A percentile compares a stretch with the other conserved stretches of the same genome.
Evolutionary conservation across 1,139 yeast genomes (phyloP).

Genomic region (Candida albicans): DNA sequence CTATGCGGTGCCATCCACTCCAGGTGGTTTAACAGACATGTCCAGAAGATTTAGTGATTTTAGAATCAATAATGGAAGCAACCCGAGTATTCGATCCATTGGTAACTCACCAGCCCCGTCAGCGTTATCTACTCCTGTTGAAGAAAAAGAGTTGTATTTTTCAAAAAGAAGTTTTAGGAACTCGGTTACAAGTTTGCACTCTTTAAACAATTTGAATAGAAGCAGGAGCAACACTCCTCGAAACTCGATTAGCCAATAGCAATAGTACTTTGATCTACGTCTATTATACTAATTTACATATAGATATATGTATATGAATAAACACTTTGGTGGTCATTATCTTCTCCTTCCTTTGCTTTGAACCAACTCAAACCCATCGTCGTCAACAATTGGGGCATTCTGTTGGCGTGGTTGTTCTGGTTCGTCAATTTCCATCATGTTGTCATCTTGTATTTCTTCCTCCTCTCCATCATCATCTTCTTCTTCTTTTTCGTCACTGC

Average conservation of each 20-base stretch:
- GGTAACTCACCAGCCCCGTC: conserved; percentile 26
- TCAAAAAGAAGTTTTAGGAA: conserved; percentile 22
- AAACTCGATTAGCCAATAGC: conserved; percentile 35
- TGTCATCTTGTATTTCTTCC: conserved; percentile 23
- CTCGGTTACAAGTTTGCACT: conserved; percentile 43
- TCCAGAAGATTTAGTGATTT: conserved; percentile 50
- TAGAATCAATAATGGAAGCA: conserved; percentile 24
- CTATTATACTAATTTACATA: background rate
- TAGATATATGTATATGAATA: background rate
- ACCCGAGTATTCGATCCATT: conserved; percentile 12
- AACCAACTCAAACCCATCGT: conserved; percentile 90
- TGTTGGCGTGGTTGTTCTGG: conserved; percentile 12
- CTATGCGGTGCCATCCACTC: conserved; percentile 29
- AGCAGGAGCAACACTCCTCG: conserved; percentile 39
- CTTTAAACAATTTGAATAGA: conserved; percentile 43
- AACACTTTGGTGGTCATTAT: conserved; percentile 15
- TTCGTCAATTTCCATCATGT: conserved; percentile 40
- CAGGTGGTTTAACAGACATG: conserved; percentile 53
- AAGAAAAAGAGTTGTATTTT: conserved; percentile 29
- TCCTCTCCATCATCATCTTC: conserved; percentile 46
- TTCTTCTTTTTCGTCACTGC: conserved; percentile 46
- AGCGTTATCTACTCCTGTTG: conserved; percentile 28
- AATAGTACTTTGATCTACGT: background rate
- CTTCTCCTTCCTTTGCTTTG: conserved; percentile 59
- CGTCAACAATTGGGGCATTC: conserved; percentile 73